Evolutionary conservation across 2,329 filamentous ascomycete species (phyloP).

Genomic region (Setomelanomma holmii): DNA sequence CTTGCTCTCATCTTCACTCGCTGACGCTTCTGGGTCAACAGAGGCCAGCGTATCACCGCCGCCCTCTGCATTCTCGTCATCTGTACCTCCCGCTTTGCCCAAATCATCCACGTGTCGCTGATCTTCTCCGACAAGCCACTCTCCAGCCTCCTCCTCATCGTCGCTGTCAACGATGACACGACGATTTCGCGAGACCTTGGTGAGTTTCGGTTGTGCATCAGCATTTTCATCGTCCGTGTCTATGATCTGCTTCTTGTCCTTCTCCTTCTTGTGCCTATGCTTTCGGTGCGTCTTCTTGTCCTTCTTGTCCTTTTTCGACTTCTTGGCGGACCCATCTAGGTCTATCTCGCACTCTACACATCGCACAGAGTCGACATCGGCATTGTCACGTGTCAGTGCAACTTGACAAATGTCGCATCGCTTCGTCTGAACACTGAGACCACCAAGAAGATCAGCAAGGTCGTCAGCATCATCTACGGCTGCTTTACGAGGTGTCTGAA

Average conservation of each 20-base stretch:
- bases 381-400: slow-evolving; percentile 66
- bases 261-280: slow-evolving; percentile 38
- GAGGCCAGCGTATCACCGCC: slow-evolving; percentile 80
- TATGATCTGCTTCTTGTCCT: slow-evolving; percentile 50
- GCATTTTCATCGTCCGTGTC: slow-evolving; percentile 41
- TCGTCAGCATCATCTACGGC: slow-evolving; percentile 74
- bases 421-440: slow-evolving; percentile 77
- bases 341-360: slow-evolving; percentile 81
- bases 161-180: slow-evolving; percentile 69
- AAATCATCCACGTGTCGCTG: slow-evolving; percentile 68
- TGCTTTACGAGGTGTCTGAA: slow-evolving; percentile 47
- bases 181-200: slow-evolving; percentile 38
- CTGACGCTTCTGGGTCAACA: slow-evolving; percentile 72
- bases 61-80: slow-evolving; percentile 87
- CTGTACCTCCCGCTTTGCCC: slow-evolving; percentile 81
- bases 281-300: slow-evolving; percentile 60
- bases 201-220: slow-evolving; percentile 23
- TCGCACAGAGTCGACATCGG: slow-evolving; percentile 59
- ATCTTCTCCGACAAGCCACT: slow-evolving; percentile 79
- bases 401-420: slow-evolving; percentile 84
- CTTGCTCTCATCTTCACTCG: slow-evolving; percentile 59
- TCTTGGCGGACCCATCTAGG: slow-evolving; percentile 63
- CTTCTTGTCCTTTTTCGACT: slow-evolving; percentile 47
- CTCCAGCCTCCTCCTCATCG: slow-evolving; percentile 71
- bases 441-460: slow-evolving; percentile 85